Evolutionary conservation across 768 basidiomycete species (phyloP), one percentile per base, ranked within the genome.

Genomic region (Podaxis sp.): DNA sequence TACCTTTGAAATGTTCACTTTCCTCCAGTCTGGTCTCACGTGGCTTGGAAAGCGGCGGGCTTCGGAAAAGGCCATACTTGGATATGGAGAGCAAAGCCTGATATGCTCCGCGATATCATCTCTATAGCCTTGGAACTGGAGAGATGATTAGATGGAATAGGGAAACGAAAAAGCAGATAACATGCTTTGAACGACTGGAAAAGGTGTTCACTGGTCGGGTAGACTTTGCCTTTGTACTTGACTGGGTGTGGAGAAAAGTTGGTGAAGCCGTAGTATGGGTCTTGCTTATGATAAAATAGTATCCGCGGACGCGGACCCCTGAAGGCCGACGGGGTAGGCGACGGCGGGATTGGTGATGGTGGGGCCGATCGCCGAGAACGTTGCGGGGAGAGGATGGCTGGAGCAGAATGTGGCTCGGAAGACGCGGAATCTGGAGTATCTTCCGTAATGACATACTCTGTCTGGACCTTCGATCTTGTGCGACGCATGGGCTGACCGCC

Each of bases 141-240:
- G 52, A 64, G 33, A 57, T n/a, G 51, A 52, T 46, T 24, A 36
- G 52, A 13, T 19, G 49, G n/a, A 55, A 26, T 15, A 42, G 24
- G 38, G 15, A 42, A 30, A 38, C 30, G 6, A 11, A 63, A 38
- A 33, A 6, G 19, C 4, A 8, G 55, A n/a, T n/a, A 4, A 66
- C 72, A 11, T 59, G 86, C 87, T 71, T 89, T 90, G 75, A 90
- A 82, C 2, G 89, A 86, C 67, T 91, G 89, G 68, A 89, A 91
- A 11, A 91, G 80, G 72, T 91, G 90, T 70, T 90, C 90, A 69
- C 87, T 87, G 0, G 89, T 92, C 1, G 89, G 87, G 69, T 90
- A 92, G 59, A 74, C 78, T 69, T 85, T 87, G 44, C 84, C 84
- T 36, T 84, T 80, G 70, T 88, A 87, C 9, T 76, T 67, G 9